Conservation (phyloP, 352 stramenopile genomes). For the Globisporangium recalcitrans region DNA sequence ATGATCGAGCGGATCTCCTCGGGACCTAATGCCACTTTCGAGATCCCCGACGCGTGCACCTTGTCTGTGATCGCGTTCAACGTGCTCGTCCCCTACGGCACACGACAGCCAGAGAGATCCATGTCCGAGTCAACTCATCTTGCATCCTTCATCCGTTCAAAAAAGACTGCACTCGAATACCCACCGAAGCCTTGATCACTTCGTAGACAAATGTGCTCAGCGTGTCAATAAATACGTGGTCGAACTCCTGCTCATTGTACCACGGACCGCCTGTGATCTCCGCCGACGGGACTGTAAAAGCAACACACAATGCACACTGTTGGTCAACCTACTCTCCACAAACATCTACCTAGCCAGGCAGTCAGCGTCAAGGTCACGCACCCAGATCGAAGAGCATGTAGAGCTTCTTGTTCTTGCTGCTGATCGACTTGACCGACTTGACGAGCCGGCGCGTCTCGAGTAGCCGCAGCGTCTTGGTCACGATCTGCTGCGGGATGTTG, state of each 20-base stretch:
- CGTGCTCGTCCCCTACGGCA: constrained; percentile 65
- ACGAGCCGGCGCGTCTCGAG: constrained; percentile 95
- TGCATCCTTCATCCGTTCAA: neutral
- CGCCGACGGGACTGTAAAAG: constrained; percentile 86
- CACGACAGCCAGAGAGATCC: neutral
- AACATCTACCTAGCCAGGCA: neutral
- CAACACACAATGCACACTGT: neutral
- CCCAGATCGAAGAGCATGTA: constrained; percentile 97
- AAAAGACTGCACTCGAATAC: neutral
- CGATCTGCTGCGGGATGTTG: constrained; percentile 94
- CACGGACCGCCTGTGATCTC: constrained; percentile 98
- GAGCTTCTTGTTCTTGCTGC: constrained; percentile 99
- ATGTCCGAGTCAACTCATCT: neutral
- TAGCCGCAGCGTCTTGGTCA: constrained; percentile 98
- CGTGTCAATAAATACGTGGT: constrained; percentile 98
- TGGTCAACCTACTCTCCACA: neutral
- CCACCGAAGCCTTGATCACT: constrained; percentile 78
- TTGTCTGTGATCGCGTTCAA: constrained; percentile 87
- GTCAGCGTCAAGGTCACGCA: constrained; percentile 16
- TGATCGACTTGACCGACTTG: constrained; percentile 99
- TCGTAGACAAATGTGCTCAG: constrained; percentile 93
- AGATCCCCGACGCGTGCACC: constrained; percentile 86
- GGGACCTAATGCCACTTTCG: constrained; percentile 85
- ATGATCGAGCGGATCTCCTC: constrained; percentile 91
- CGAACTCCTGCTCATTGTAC: constrained; percentile 99